A percentile compares a stretch with the other conserved stretches of the same genome.
Conservation (phyloP, 257 asterid species). For the Solanum corneliomulleri region DNA sequence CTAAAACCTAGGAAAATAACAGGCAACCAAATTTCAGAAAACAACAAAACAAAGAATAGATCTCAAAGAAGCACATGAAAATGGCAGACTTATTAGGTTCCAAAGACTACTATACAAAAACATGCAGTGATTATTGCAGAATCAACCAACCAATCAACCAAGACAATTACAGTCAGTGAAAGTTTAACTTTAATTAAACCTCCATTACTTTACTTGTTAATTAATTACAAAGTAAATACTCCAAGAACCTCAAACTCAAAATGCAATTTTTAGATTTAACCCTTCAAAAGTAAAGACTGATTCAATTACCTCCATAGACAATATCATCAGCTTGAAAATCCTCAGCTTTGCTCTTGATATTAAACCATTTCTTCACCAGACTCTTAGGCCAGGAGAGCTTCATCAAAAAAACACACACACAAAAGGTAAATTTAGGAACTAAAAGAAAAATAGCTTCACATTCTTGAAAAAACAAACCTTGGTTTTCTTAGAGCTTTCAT, state of each 20-base stretch:
- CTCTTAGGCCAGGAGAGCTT: constrained; percentile 86
- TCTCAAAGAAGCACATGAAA: constrained; percentile 18
- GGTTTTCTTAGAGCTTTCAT: constrained; percentile 69
- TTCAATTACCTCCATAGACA: constrained; percentile 39
- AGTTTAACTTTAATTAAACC: neutral
- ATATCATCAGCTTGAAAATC: constrained; percentile 92
- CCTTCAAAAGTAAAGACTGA: neutral
- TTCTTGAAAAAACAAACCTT: constrained; percentile 45
- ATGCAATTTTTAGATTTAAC: neutral
- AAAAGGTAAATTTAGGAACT: constrained; percentile 26
- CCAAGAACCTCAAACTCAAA: neutral
- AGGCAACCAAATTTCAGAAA: constrained; percentile 3
- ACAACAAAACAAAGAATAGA: constrained; percentile 17
- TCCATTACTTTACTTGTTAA: neutral
- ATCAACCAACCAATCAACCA: neutral
- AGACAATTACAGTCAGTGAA: neutral
- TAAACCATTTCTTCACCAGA: constrained; percentile 94
- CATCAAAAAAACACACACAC: neutral
- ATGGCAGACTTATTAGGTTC: constrained; percentile 10
- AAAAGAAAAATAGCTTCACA: constrained; percentile 7
- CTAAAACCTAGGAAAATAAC: constrained; percentile 2
- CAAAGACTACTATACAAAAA: constrained; percentile 6
- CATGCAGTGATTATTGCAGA: constrained; percentile 10
- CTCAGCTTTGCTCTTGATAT: constrained; percentile 67
- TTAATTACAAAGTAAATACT: neutral